Evolutionary conservation across 2,329 filamentous ascomycete species (phyloP).

Genomic region (Colletotrichum endophyticum): DNA sequence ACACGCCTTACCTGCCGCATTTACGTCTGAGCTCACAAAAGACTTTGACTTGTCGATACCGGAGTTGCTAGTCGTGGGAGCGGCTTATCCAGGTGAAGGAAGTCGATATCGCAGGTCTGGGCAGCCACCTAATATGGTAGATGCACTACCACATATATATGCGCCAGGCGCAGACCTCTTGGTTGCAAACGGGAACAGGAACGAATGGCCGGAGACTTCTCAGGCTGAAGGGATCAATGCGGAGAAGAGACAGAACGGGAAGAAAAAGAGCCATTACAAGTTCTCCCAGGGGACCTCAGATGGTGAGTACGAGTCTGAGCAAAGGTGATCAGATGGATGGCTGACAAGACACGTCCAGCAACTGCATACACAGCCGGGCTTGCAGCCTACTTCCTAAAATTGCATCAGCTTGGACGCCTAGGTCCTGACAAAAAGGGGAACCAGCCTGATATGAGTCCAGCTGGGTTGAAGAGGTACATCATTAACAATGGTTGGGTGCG

Average conservation of each 20-base stretch:
- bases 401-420: background rate
- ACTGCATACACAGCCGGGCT: background rate
- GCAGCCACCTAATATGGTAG: background rate
- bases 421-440: background rate
- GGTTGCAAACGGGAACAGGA: background rate
- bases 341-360: background rate
- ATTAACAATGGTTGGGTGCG: background rate
- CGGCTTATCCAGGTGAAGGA: background rate
- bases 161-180: background rate
- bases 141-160: background rate
- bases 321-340: fast-evolving
- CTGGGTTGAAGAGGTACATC: background rate
- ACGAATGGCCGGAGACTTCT: background rate
- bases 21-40: background rate
- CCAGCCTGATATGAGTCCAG: background rate
- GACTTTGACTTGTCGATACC: background rate
- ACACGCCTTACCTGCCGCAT: background rate
- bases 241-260: background rate
- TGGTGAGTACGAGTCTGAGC: background rate
- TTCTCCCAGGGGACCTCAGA: background rate
- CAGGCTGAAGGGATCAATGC: background rate
- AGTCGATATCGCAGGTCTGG: background rate
- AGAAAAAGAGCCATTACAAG: background rate
- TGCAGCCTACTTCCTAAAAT: background rate
- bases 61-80: background rate